Evolutionary conservation across 169 alveolate genomes (phyloP), one percentile per base, ranked within the genome.

Genomic region (Plasmodium billcollinsi): DNA sequence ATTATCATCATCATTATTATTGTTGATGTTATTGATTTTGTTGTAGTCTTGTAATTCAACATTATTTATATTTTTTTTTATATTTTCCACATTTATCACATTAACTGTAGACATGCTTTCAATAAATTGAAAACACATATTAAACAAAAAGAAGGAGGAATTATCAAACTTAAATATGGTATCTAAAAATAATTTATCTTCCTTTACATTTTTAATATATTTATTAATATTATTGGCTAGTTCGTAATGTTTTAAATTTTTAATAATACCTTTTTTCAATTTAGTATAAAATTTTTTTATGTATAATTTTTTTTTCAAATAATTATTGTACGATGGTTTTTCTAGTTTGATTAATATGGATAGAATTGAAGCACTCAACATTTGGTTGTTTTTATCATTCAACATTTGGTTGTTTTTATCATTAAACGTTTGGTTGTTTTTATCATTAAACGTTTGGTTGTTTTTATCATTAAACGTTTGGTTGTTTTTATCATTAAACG

Each of bases 221-320:
- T 54, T 69, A 83, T 69, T 61, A 18, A 70, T 61, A 56, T 56
- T 83, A 59, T 54, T 83, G 14, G 65, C 83, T 18, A 33, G 15
- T 21, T 39, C 6, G 9, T 11, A 58, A 18, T 18, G 20, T 24
- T 83, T 83, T 45, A 83, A 69, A 14, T 56, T 52, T 83, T 45
- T 52, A 7, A 83, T 33, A 8, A 83, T 33, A 11, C 24, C 43
- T 56, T 58, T 83, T 69, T 83, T 83, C 12, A 59, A 49, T 11
- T 67, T 83, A 20, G 8, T 69, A 26, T 83, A 83, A 69, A 21
- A 83, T 83, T 83, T 83, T 20, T 69, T 58, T 67, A 83, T 83
- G 24, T 56, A 20, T 6, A 33, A 52, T 69, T 83, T 83, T 69
- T 83, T 83, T 61, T 62, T 67, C 20, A 70, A 21, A 62, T 62